These are phyloP conservation scores for Eimeria necatrix DNA, from an alignment of 169 alveolate genomes.

Conservation along the genomic window DNA sequence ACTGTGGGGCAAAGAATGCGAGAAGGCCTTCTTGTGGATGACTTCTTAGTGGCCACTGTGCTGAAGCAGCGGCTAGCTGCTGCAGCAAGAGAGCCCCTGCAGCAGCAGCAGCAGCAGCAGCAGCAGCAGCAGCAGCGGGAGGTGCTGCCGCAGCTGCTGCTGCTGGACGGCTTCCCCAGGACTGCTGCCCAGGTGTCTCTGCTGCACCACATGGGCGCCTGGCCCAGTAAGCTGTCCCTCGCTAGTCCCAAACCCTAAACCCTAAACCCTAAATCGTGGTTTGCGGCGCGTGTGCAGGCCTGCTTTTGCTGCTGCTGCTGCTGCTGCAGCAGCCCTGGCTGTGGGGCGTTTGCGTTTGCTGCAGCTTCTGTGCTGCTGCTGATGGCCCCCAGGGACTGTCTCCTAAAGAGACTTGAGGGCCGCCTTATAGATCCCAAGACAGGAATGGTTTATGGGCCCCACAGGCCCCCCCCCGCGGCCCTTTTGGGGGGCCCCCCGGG, in stretches of 20 bases:
- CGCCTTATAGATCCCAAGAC: conserved; percentile 25
- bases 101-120: conserved; percentile 7
- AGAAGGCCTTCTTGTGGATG: background rate
- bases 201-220: conserved; percentile 43
- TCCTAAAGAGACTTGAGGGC: background rate
- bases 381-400: background rate
- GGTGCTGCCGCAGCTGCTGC: conserved; percentile 56
- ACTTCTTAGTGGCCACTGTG: background rate
- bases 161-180: conserved; percentile 32
- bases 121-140: conserved; percentile 48
- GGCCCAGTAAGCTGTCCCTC: conserved; percentile 34
- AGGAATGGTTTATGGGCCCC: conserved; percentile 28
- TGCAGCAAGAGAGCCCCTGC: conserved; percentile 13
- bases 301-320: background rate
- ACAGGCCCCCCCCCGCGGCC: conserved; percentile 55
- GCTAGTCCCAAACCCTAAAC: background rate
- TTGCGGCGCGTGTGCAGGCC: background rate
- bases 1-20: conserved; percentile 1
- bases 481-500: background rate
- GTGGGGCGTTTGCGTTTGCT: background rate
- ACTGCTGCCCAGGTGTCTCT: conserved; percentile 5
- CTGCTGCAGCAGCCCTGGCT: background rate
- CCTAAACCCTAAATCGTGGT: background rate
- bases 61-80: conserved; percentile 46
- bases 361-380: conserved; percentile 36